Conservation (phyloP, 2,329 filamentous ascomycete species). For the Pseudogymnoascus sp. region DNA sequence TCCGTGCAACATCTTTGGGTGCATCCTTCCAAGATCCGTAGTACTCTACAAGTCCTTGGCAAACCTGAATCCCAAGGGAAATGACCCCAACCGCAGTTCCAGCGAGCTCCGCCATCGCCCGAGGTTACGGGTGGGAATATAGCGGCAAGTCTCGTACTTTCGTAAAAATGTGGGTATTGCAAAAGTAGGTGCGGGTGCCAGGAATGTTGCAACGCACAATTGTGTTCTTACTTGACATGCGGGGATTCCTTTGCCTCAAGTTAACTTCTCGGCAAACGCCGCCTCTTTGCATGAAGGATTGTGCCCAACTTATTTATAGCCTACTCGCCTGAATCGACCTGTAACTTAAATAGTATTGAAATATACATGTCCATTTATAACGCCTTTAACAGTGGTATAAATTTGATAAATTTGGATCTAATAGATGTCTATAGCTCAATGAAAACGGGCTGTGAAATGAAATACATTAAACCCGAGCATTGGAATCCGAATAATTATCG, state of each 20-base stretch:
- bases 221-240: neutral
- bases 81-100: neutral
- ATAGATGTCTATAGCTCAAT: neutral
- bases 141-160: neutral
- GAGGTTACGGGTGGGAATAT: neutral
- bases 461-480: neutral
- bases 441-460: neutral
- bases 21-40: neutral
- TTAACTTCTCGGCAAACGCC: neutral
- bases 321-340: neutral
- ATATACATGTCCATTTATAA: neutral
- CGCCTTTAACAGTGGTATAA: neutral
- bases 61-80: conserved; percentile 2
- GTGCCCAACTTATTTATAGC: neutral
- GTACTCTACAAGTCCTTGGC: neutral
- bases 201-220: neutral
- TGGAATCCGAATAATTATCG: neutral
- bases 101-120: neutral
- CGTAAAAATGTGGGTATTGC: neutral
- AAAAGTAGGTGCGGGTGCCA: neutral
- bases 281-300: neutral
- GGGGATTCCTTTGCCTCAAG: neutral
- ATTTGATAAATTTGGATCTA: neutral
- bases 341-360: neutral
- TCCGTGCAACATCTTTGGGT: neutral